phyloP scores from a whole-genome alignment of 495 filamentous ascomycete genomes.

The Podospora comata region DNA sequence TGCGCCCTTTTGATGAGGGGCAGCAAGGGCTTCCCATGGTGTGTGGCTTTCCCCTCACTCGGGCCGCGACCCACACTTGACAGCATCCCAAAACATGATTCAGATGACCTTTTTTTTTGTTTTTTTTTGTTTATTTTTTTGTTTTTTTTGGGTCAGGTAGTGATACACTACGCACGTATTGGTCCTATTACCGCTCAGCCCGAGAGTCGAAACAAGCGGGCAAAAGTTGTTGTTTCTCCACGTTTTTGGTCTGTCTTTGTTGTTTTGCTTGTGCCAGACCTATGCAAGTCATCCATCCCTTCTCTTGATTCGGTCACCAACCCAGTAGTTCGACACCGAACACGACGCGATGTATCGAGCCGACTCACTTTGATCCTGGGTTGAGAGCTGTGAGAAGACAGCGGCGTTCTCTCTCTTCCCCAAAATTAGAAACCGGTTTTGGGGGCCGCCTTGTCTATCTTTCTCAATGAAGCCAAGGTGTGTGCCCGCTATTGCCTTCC shows the following conservation, averaged over 20 bases:
- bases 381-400: background rate
- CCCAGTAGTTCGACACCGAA: background rate
- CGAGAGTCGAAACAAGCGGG: no score
- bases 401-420: no score
- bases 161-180: background rate
- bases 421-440: no score
- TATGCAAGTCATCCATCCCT: background rate
- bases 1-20: slow-evolving; percentile 3
- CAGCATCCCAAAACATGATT: slow-evolving; percentile 10
- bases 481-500: background rate
- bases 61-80: slow-evolving; percentile 13
- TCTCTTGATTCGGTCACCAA: background rate
- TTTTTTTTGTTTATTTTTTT: no score
- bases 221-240: background rate
- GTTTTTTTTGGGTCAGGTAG: background rate
- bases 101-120: slow-evolving; percentile 8
- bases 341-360: background rate
- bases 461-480: no score
- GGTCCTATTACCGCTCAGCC: background rate
- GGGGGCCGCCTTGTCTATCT: no score
- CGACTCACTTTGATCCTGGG: background rate
- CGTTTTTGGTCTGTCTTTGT: background rate
- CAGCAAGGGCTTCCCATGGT: background rate
- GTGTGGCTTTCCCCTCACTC: background rate
- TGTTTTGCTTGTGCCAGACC: background rate